A percentile compares a stretch with the other conserved stretches of the same genome.
Conservation (phyloP, 441 rosid species). For the Biscutella laevigata region DNA sequence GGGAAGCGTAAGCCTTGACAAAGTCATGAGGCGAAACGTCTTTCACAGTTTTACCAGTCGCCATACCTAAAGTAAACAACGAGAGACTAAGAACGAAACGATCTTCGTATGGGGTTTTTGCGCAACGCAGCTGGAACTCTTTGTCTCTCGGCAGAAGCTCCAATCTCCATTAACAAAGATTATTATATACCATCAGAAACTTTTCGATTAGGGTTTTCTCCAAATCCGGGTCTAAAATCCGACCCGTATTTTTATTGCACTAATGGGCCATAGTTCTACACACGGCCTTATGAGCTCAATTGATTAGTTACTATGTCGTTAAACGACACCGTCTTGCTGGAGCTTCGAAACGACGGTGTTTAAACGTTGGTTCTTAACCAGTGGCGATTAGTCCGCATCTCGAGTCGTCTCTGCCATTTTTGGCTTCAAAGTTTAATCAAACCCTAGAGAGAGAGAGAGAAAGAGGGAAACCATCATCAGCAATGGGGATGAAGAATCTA, state of each 20-base stretch:
- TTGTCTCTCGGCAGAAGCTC: slow-evolving; percentile 6
- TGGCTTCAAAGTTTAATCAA: slow-evolving; percentile 14
- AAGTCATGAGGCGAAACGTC: slow-evolving; percentile 35
- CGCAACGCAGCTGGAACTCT: slow-evolving; percentile 14
- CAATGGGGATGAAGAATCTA: slow-evolving; percentile 61
- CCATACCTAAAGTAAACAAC: slow-evolving; percentile 14
- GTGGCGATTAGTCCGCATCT: slow-evolving; percentile 20
- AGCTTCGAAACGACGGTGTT: neutral
- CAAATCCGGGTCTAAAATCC: neutral
- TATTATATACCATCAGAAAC: slow-evolving; percentile 2
- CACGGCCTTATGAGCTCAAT: neutral
- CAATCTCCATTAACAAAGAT: neutral
- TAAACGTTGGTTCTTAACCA: neutral
- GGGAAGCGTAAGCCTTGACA: slow-evolving; percentile 32
- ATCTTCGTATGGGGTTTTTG: slow-evolving; percentile 10
- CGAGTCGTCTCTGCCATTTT: slow-evolving; percentile 22
- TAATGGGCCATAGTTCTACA: neutral
- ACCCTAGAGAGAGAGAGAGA: slow-evolving; percentile 28
- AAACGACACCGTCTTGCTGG: neutral
- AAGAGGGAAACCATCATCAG: slow-evolving; percentile 8
- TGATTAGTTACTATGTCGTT: neutral
- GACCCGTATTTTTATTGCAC: neutral
- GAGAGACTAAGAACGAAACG: neutral
- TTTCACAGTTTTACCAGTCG: slow-evolving; percentile 30
- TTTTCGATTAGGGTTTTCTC: slow-evolving; percentile 21